These are phyloP conservation scores for Phtheirospermum japonicum DNA, from an alignment of 257 asterid species.

Conservation along the genomic window DNA sequence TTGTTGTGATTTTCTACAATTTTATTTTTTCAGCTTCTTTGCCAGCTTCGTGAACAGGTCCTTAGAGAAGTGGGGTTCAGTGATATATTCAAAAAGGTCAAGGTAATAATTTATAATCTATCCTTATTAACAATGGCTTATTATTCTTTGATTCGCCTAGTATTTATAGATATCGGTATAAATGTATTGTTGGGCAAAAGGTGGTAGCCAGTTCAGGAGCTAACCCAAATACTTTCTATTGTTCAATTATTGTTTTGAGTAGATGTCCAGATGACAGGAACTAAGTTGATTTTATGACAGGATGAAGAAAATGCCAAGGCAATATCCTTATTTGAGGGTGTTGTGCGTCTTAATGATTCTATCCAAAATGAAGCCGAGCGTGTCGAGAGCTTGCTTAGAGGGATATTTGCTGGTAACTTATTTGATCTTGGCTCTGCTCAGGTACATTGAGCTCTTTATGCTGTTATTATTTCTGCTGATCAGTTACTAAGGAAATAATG, in stretches of 20 bases:
- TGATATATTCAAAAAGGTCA: constrained; percentile 86
- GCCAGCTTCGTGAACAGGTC: constrained; percentile 86
- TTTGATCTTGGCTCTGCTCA: constrained; percentile 99
- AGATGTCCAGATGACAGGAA: too few species aligned
- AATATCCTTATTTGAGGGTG: constrained; percentile 73
- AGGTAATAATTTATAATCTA: constrained; percentile 44
- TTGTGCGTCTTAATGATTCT: constrained; percentile 69
- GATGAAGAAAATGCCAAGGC: constrained; percentile 97
- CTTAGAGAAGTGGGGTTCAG: constrained; percentile 90
- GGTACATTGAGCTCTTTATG: constrained; percentile 40
- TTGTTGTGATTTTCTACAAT: neutral
- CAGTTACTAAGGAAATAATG: constrained; percentile 17
- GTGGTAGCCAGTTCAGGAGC: too few species aligned
- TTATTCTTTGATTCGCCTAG: too few species aligned
- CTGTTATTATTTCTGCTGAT: constrained; percentile 16
- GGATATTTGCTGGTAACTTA: constrained; percentile 95
- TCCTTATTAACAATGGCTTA: neutral
- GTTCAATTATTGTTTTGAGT: too few species aligned
- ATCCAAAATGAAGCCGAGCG: constrained; percentile 66
- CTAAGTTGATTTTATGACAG: constrained; percentile 34
- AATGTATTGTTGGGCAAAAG: too few species aligned
- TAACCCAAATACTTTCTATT: neutral
- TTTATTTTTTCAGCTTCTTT: constrained; percentile 59
- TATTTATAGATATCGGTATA: too few species aligned
- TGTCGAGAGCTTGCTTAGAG: constrained; percentile 73